These are phyloP conservation scores for Harringtonia lauricola DNA, from an alignment of 2,329 filamentous ascomycete species.

Conservation along the genomic window DNA sequence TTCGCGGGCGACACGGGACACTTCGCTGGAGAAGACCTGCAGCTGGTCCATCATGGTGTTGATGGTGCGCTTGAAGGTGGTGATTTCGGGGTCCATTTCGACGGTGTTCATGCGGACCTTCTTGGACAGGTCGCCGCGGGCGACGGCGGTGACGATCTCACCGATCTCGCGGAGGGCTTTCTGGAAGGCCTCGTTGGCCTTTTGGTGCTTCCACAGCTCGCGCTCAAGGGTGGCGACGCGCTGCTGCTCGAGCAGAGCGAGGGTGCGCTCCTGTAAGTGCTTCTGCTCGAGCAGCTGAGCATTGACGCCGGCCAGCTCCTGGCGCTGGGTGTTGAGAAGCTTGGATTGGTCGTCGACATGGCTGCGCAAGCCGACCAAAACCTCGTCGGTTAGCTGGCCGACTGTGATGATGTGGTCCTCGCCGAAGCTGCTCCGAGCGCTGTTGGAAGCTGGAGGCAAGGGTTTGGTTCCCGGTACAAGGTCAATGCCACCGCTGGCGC, in stretches of 20 bases:
- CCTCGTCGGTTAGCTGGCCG: slow-evolving; percentile 63
- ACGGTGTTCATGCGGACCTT: slow-evolving; percentile 92
- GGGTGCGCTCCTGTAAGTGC: slow-evolving; percentile 69
- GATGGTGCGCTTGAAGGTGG: slow-evolving; percentile 94
- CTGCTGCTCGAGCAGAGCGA: slow-evolving; percentile 73
- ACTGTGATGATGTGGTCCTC: slow-evolving; percentile 20
- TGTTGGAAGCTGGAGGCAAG: slow-evolving; percentile 5
- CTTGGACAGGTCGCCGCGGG: slow-evolving; percentile 89
- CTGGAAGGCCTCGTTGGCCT: slow-evolving; percentile 97
- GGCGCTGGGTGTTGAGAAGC: slow-evolving; percentile 76
- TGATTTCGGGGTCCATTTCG: slow-evolving; percentile 97
- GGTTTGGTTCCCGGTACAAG: background rate
- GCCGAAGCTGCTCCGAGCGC: slow-evolving; percentile 14
- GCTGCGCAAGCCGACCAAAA: slow-evolving; percentile 75
- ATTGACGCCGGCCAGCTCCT: slow-evolving; percentile 76
- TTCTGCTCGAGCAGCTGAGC: slow-evolving; percentile 79
- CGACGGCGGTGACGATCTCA: slow-evolving; percentile 93
- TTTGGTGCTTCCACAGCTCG: slow-evolving; percentile 92
- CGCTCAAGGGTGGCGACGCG: slow-evolving; percentile 84
- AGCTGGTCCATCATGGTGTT: slow-evolving; percentile 99
- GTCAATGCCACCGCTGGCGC: slow-evolving; percentile 7
- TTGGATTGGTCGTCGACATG: slow-evolving; percentile 91
- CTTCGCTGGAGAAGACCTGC: slow-evolving; percentile 92
- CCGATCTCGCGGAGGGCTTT: slow-evolving; percentile 94
- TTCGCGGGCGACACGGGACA: slow-evolving; percentile 86